Evolutionary conservation across 164 flowering plant species (phyloP).

Genomic region (Dillenia suffruticosa): DNA sequence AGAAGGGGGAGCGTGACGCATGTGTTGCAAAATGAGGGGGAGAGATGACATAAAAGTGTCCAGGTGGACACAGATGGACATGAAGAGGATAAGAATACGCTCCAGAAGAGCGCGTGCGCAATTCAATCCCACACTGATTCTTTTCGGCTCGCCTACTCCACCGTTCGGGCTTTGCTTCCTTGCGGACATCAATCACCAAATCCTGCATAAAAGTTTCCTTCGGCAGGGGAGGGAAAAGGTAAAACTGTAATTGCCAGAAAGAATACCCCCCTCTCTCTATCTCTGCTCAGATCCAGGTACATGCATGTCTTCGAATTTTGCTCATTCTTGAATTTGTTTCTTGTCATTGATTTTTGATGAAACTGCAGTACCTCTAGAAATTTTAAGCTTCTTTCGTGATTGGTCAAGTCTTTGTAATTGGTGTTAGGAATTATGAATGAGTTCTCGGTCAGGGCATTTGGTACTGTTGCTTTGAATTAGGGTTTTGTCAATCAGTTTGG

Average conservation of each 20-base stretch:
- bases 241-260: neutral
- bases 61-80: too few species aligned
- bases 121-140: conserved; percentile 8
- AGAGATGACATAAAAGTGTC: too few species aligned
- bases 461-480: neutral
- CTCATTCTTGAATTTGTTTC: neutral
- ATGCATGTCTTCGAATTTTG: neutral
- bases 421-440: neutral
- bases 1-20: too few species aligned
- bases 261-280: conserved; percentile 4
- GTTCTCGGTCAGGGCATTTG: neutral
- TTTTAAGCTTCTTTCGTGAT: neutral
- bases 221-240: conserved; percentile 1
- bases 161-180: conserved; percentile 9
- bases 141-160: conserved; percentile 25
- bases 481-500: neutral
- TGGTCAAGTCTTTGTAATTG: neutral
- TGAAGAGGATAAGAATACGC: too few species aligned
- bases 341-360: neutral
- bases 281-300: neutral
- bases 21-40: too few species aligned
- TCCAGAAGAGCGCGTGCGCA: too few species aligned
- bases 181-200: neutral
- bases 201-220: neutral
- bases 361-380: neutral